Evolutionary conservation across 768 basidiomycete genomes (phyloP).

Genomic region (Auricularia sp.): DNA sequence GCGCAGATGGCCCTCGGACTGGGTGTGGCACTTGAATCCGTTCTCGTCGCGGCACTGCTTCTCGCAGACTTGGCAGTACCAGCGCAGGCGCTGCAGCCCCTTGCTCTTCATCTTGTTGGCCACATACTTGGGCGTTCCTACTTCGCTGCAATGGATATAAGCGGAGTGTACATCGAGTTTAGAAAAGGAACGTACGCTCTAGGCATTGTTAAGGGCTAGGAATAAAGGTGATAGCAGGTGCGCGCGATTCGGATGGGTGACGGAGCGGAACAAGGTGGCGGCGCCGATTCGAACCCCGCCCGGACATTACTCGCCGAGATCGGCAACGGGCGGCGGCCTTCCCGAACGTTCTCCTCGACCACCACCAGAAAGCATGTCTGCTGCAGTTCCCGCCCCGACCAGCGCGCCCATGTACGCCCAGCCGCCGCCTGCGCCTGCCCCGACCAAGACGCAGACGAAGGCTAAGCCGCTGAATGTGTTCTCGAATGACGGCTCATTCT

Average conservation of each 20-base stretch:
- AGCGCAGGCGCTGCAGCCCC: conserved; percentile 87
- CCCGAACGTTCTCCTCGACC: background rate
- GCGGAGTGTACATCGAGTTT: background rate
- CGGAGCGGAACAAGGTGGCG: background rate
- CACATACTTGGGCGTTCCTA: conserved; percentile 79
- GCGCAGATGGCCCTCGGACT: conserved; percentile 81
- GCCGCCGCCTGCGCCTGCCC: background rate
- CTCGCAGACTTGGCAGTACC: conserved; percentile 99
- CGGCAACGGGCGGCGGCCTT: background rate
- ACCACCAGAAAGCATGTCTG: background rate
- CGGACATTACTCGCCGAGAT: background rate
- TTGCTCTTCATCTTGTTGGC: conserved; percentile 98
- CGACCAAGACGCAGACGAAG: conserved; percentile 19
- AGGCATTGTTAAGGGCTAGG: background rate
- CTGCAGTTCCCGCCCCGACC: background rate
- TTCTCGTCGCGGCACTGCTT: conserved; percentile 99
- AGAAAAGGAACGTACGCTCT: background rate
- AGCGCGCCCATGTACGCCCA: background rate
- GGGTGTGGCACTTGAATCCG: conserved; percentile 92
- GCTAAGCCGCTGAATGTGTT: conserved; percentile 44
- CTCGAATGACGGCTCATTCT: conserved; percentile 59
- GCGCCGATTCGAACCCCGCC: background rate
- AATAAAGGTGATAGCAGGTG: background rate
- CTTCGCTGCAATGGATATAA: conserved; percentile 24
- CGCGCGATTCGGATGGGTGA: background rate